Percentiles rank a stretch among this genome's conserved stretches.
phyloP scores from a whole-genome alignment of 176 grass and related monocot genomes.

The Zizania latifolia region DNA sequence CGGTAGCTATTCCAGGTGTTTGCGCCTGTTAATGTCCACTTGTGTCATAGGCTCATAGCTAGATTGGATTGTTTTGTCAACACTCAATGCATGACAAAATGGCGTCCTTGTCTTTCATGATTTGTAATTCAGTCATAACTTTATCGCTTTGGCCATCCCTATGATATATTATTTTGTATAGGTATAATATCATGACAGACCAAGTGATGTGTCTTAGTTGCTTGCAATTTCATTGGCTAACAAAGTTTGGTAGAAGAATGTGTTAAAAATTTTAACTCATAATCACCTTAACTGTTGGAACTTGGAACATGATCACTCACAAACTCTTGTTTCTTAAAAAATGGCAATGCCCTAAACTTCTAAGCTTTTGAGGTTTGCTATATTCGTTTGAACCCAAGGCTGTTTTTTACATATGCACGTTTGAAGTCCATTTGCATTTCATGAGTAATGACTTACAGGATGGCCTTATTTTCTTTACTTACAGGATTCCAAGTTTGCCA shows the following conservation, averaged over 20 bases:
- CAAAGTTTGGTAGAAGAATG: neutral
- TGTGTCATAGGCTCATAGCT: neutral
- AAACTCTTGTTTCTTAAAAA: neutral
- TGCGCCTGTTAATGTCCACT: neutral
- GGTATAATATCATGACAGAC: neutral
- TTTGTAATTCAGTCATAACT: neutral
- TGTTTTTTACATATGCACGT: neutral
- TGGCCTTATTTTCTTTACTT: conserved; percentile 10
- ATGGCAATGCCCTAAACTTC: neutral
- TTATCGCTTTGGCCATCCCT: neutral
- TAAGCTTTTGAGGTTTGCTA: neutral
- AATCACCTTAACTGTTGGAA: neutral
- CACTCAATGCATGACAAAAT: neutral
- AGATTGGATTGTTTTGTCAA: conserved; percentile 8
- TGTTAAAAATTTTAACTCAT: neutral
- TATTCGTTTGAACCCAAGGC: neutral
- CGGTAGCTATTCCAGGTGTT: neutral
- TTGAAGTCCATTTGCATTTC: neutral
- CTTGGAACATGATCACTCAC: neutral
- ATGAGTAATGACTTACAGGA: conserved; percentile 1
- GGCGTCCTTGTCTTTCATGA: neutral
- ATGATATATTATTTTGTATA: neutral
- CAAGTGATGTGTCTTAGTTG: neutral
- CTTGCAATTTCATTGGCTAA: neutral
- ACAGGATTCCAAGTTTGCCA: conserved; percentile 95